phyloP scores from a whole-genome alignment of 495 filamentous ascomycete species.

The Xylaria sp. region DNA sequence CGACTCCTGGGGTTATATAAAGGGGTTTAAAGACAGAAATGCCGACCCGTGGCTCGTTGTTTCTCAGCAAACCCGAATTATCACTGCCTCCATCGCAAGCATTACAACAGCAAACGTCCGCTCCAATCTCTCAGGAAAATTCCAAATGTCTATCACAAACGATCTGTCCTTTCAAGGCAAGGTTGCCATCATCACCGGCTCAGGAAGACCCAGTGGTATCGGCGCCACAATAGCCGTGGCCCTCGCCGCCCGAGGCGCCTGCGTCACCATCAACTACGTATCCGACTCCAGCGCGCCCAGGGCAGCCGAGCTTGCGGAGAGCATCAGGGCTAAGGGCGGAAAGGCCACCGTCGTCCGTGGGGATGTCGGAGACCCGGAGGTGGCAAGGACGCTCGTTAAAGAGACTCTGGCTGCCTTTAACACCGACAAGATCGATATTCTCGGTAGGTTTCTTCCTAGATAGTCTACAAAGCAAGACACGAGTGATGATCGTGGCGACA shows the following conservation, averaged over 20 bases:
- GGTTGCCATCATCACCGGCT: slow-evolving; percentile 59
- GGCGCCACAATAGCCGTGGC: slow-evolving; percentile 52
- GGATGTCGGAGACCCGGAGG: slow-evolving; percentile 36
- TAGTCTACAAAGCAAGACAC: slow-evolving; percentile 6
- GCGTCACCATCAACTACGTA: slow-evolving; percentile 29
- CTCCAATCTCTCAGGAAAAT: background rate
- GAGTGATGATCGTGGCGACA: background rate
- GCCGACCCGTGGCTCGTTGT: slow-evolving; percentile 22
- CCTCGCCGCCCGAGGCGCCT: slow-evolving; percentile 50
- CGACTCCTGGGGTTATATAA: slow-evolving; percentile 7
- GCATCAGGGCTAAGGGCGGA: slow-evolving; percentile 34
- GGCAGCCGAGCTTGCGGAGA: slow-evolving; percentile 39
- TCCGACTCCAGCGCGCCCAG: slow-evolving; percentile 43
- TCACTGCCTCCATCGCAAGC: slow-evolving; percentile 19
- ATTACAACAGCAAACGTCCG: slow-evolving; percentile 18
- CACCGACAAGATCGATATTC: slow-evolving; percentile 47
- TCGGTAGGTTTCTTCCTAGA: slow-evolving; percentile 34
- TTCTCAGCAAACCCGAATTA: slow-evolving; percentile 19
- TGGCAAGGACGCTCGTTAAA: slow-evolving; percentile 39
- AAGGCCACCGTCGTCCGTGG: slow-evolving; percentile 45
- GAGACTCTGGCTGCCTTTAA: slow-evolving; percentile 41
- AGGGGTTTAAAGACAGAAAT: slow-evolving; percentile 25
- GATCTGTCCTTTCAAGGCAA: slow-evolving; percentile 53
- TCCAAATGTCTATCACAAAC: slow-evolving; percentile 11
- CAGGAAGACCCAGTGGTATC: slow-evolving; percentile 52